Evolutionary conservation across 352 stramenopile species (phyloP), one percentile per base, ranked within the genome.

Genomic region (Phytophthora palmivora): DNA sequence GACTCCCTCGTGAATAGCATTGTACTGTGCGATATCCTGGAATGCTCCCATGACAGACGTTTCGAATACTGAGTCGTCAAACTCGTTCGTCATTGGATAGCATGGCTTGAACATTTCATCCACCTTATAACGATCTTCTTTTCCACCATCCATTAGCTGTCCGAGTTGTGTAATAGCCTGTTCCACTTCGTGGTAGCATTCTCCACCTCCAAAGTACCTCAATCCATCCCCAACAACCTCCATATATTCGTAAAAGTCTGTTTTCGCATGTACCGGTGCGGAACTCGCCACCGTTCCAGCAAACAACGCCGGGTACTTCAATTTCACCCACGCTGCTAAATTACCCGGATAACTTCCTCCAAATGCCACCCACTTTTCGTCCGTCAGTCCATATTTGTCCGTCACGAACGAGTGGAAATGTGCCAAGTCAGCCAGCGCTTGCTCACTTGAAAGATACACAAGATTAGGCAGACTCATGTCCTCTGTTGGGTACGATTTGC

Each of bases 261-360:
- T 74, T 64, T 92, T 84, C 3, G 91, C 84, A 37, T 95, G 82
- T 19, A 98, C 19, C 0, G 96, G 96, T 10, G 91, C 89, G 1
- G 93, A 98, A 51, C 90, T 98, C 15, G 88, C 87, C 2, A 98
- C 92, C 1, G 91, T 94, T n/a, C 89, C 94, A 26, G 78, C 74
- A 69, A 98, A 97, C 16, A 98, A 71, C 57, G 95, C 79, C 6
- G 95, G 94, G 72, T 95, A 97, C 65, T 98, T 97, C 50, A 98
- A 68, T 48, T 97, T 95, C 21, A 96, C 80, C 89, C 92, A 98
- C 11, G 89, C 92, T 0, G 94, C 88, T 22, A 99, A 70, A 74
- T 97, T 98, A 8, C 96, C 96, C 5, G 96, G 94, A 76, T 99
- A 99, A 53, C 80, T 97, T 0, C 94, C 96, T n/a, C 96, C 96